Conservation (phyloP, 305 asterid genomes). For the Petunia hybrid region DNA sequence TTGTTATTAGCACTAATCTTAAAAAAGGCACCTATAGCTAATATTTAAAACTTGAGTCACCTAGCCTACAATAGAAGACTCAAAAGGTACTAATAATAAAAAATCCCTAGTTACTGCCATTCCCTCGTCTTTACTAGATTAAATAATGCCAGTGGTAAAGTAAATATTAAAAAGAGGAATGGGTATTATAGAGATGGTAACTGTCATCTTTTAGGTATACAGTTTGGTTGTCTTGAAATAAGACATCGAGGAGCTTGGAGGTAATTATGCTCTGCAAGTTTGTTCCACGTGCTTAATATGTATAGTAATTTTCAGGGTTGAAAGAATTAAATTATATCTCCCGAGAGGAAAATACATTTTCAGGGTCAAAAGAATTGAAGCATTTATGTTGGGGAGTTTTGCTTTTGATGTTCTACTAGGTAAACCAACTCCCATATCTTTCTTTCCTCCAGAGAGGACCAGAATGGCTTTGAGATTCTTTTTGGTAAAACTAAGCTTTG, state of each 20-base stretch:
- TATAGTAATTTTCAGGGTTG: slow-evolving; percentile 20
- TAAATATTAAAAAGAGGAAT: slow-evolving; percentile 12
- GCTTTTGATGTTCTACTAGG: too few relatives aligned
- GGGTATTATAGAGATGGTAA: background rate
- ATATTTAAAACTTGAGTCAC: too few relatives aligned
- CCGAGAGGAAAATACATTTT: background rate
- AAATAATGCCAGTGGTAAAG: background rate
- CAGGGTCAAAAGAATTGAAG: too few relatives aligned
- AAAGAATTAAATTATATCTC: background rate
- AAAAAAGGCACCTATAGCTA: too few relatives aligned
- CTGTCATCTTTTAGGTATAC: background rate
- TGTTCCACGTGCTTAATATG: background rate
- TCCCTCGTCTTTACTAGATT: slow-evolving; percentile 14
- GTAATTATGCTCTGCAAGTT: slow-evolving; percentile 10
- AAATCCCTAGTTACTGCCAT: slow-evolving; percentile 15
- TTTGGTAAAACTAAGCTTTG: background rate
- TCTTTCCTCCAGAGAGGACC: too few relatives aligned
- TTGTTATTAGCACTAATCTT: too few relatives aligned
- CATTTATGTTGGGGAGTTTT: too few relatives aligned
- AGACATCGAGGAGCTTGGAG: background rate
- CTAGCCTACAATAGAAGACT: too few relatives aligned
- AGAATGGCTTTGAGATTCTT: slow-evolving; percentile 26
- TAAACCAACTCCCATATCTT: too few relatives aligned
- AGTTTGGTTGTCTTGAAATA: background rate
- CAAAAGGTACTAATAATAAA: too few relatives aligned